Conservation (phyloP, 1,284 basidiomycete genomes). For the Taiwanofungus camphoratus region DNA sequence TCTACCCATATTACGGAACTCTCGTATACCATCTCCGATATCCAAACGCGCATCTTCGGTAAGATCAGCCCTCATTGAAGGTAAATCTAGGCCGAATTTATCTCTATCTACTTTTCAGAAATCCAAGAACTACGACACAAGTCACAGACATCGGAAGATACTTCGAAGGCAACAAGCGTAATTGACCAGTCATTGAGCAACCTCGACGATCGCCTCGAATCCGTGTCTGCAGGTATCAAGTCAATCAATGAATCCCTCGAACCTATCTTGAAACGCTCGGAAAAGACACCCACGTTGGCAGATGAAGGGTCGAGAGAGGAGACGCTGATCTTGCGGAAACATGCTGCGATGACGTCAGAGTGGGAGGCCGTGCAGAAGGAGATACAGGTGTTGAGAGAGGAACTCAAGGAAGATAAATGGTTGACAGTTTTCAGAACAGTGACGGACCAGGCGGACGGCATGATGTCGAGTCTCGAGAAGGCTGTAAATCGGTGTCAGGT, state of each 20-base stretch:
- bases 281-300: constrained; percentile 41
- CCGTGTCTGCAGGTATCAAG: constrained; percentile 64
- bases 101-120: constrained; percentile 40
- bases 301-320: constrained; percentile 39
- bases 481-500: constrained; percentile 82
- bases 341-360: constrained; percentile 59
- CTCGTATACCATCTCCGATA: constrained; percentile 76
- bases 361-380: constrained; percentile 82
- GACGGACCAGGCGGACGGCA: constrained; percentile 87
- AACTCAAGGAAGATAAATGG: constrained; percentile 95
- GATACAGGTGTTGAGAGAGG: constrained; percentile 77
- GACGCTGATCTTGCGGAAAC: constrained; percentile 60
- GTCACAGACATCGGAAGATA: constrained; percentile 59
- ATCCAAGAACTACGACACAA: constrained; percentile 82
- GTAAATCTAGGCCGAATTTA: constrained; percentile 1
- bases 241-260: constrained; percentile 57
- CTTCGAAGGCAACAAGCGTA: constrained; percentile 50
- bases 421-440: constrained; percentile 91
- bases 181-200: constrained; percentile 78
- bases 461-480: constrained; percentile 95
- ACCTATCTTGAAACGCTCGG: constrained; percentile 43
- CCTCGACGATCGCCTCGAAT: constrained; percentile 76
- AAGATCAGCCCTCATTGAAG: constrained; percentile 19
- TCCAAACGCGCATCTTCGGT: constrained; percentile 85
- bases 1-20: constrained; percentile 82